Evolutionary conservation across 108 stramenopile species (phyloP), one percentile per base, ranked within the genome.

Genomic region (Pseudonitzschia multistriata): DNA sequence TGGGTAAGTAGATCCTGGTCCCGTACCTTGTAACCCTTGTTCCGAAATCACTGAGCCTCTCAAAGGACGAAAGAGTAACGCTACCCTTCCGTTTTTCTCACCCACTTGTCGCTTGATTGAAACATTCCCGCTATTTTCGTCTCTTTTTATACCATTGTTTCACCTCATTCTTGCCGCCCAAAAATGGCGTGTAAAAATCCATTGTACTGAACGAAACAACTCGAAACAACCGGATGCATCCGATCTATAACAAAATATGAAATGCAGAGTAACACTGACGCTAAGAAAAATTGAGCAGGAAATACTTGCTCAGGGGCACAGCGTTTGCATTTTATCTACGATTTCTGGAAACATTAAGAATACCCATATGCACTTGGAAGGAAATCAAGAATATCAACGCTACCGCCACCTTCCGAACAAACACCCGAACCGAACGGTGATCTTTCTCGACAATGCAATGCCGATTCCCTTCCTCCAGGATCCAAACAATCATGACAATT

Each of bases 231-330:
- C n/a, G n/a, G n/a, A n/a, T n/a, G n/a, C n/a, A n/a, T n/a, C n/a
- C n/a, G n/a, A n/a, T n/a, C n/a, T n/a, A n/a, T n/a, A n/a, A n/a
- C n/a, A n/a, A n/a, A n/a, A n/a, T n/a, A n/a, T n/a, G n/a, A n/a
- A n/a, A n/a, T n/a, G 49, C 56, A 85, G 84, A 25, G 86, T 87
- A 3, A 79, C 83, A 19, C 54, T 84, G 67, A 87, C 86, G n/a
- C 80, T 87, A n/a, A 75, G 86, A 47, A 87, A 87, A 57, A 76
- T 88, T 24, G 86, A 88, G 52, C 70, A 82, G 64, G 81, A 81
- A 59, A 74, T 88, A n/a, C 70, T 88, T 6, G 74, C 72, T 53
- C 75, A 75, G 13, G 81, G 83, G 30, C 76, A 80, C 37, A 62
- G 60, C 47, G 83, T 88, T 7, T 83, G 83, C 42, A 83, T 88